These are phyloP conservation scores for Diaporthe sp. DNA, from an alignment of 2,329 filamentous ascomycete species.

Conservation along the genomic window DNA sequence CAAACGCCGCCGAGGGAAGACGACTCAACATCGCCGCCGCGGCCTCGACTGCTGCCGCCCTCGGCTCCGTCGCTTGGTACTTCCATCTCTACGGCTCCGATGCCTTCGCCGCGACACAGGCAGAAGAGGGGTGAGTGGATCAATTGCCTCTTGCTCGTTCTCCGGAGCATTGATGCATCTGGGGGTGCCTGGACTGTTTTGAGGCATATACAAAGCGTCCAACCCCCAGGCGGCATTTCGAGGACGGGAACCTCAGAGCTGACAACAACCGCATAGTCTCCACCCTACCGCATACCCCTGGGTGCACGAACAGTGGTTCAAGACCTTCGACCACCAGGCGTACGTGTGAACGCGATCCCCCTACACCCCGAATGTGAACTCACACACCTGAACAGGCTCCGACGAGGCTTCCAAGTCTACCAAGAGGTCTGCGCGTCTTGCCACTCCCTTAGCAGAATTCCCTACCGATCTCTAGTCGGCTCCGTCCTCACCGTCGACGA, in stretches of 20 bases:
- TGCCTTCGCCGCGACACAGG: constrained; percentile 89
- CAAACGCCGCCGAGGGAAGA: constrained; percentile 76
- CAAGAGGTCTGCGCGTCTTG: constrained; percentile 97
- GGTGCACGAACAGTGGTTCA: constrained; percentile 92
- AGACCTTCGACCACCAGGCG: constrained; percentile 98
- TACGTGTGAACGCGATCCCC: constrained; percentile 66
- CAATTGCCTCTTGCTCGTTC: constrained; percentile 9
- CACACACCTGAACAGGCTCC: constrained; percentile 75
- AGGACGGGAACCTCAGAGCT: constrained; percentile 44
- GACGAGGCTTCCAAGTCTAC: constrained; percentile 99
- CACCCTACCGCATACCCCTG: constrained; percentile 94
- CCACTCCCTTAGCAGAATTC: constrained; percentile 95
- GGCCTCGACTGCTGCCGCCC: constrained; percentile 87
- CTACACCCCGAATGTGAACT: constrained; percentile 32
- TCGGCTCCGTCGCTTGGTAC: constrained; percentile 96
- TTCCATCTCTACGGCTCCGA: constrained; percentile 94
- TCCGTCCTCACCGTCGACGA: constrained; percentile 95
- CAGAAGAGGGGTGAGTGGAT: constrained; percentile 94
- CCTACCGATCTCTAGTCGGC: constrained; percentile 93
- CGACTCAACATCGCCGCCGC: constrained; percentile 84
- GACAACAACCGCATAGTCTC: constrained; percentile 71
- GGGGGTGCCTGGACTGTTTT: constrained; percentile 1
- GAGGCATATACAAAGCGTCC: constrained; percentile 41
- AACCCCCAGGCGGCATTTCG: constrained; percentile 38
- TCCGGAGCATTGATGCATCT: background rate